Base-by-base conservation (phyloP, 768 basidiomycete species). In the Mycena capillaripes region DNA sequence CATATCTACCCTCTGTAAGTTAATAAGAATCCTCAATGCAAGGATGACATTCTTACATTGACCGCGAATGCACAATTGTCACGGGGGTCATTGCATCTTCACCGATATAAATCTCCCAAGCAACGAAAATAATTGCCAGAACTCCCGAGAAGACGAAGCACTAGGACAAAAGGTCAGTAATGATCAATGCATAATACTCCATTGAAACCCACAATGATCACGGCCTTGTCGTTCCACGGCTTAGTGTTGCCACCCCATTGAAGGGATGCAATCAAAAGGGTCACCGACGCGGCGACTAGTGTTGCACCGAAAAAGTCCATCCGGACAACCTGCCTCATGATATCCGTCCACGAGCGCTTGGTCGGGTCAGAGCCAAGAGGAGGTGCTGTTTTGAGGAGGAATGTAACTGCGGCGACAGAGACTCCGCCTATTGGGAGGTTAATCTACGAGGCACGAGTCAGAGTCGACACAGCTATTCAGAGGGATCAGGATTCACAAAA, bases 161-260 rank as follows among this genome's bases (percentile, higher is more conserved):
- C 55, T 57, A 17, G 50, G 23, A 52, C 27, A 36, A 5, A 3
- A 16, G 52, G 44, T 46, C 50, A 25, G 27, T 25, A 57, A 57
- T 14, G 2, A 32, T 23, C 1, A 30, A 27, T 4, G 34, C 38
- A 16, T 16, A 12, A 6, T 36, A 12, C 36, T 19, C 4, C 8
- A 4, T 38, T 7, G 58, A 60, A 25, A 61, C 42, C 8, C 60
- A 44, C 36, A 29, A 78, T 55, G 71, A 72, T 72, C 25, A 59
- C 57, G 19, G 30, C 52, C 21, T 48, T 34, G 66, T 61, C 42
- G 58, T 70, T 74, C 87, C 87, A 88, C 0, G 82, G 76, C 72
- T 84, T 83, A n/a, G 78, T 76, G 75, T 83, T 82, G 0, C 86
- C 86, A n/a, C 85, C 86, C 82, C 84, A 85, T 65, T 85, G 82